These are phyloP conservation scores for Alternaria infectoria DNA, from an alignment of 2,329 filamentous ascomycete genomes.

Conservation along the genomic window DNA sequence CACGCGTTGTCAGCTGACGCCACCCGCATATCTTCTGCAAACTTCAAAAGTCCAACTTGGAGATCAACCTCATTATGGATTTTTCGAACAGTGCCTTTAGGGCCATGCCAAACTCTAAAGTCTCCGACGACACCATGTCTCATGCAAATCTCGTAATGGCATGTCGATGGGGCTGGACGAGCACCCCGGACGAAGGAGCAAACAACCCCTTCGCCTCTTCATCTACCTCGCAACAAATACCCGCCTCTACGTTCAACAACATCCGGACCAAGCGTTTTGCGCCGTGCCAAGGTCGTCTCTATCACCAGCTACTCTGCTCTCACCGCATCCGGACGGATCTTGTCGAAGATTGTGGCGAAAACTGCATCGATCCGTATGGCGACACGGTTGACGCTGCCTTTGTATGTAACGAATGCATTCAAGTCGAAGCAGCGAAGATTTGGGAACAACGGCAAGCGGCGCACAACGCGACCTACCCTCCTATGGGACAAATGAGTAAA, in stretches of 20 bases:
- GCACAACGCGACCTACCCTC: conserved; percentile 36
- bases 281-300: conserved; percentile 43
- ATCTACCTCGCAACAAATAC: conserved; percentile 10
- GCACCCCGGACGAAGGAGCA: conserved; percentile 27
- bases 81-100: conserved; percentile 40
- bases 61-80: conserved; percentile 26
- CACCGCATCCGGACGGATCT: conserved; percentile 46
- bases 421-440: conserved; percentile 33
- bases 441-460: conserved; percentile 37
- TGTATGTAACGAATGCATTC: conserved; percentile 43
- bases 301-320: conserved; percentile 45
- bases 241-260: conserved; percentile 23
- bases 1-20: conserved; percentile 33
- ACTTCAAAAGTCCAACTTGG: not conserved
- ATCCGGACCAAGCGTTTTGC: conserved; percentile 38
- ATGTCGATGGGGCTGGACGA: conserved; percentile 44
- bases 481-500: conserved; percentile 36
- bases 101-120: conserved; percentile 16
- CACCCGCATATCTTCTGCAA: conserved; percentile 11
- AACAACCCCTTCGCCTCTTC: conserved; percentile 9
- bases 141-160: conserved; percentile 42
- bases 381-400: conserved; percentile 27
- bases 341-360: conserved; percentile 44
- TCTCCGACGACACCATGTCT: conserved; percentile 42
- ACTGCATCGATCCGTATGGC: conserved; percentile 41